Evolutionary conservation across 768 basidiomycete genomes (phyloP).

Genomic region (Pilatotrama ljubarskyi): DNA sequence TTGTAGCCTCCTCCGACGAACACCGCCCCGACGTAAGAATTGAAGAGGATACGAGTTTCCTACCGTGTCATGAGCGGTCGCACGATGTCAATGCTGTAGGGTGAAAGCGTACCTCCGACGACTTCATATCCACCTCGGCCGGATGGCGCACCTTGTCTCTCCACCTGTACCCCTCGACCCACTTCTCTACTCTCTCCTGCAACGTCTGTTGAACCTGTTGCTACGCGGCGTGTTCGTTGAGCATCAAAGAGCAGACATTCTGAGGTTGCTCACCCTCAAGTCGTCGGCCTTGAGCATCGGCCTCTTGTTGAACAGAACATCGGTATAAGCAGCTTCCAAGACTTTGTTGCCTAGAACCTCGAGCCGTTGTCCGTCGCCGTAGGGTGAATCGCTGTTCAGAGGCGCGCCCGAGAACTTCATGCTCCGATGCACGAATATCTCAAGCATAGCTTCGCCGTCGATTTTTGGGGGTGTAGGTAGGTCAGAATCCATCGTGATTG

Average conservation of each 20-base stretch:
- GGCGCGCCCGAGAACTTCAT: slow-evolving; percentile 41
- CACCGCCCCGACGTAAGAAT: slow-evolving; percentile 67
- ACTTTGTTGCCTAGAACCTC: slow-evolving; percentile 55
- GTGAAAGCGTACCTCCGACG: slow-evolving; percentile 35
- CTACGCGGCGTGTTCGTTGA: slow-evolving; percentile 18
- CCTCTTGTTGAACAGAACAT: slow-evolving; percentile 43
- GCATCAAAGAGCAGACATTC: neutral
- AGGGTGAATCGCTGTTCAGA: slow-evolving; percentile 36
- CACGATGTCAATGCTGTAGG: slow-evolving; percentile 30
- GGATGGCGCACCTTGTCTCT: slow-evolving; percentile 53
- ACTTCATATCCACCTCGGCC: slow-evolving; percentile 40
- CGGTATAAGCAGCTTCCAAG: slow-evolving; percentile 53
- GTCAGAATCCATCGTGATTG: slow-evolving; percentile 29
- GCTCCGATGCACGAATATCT: slow-evolving; percentile 71
- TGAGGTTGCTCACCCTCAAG: slow-evolving; percentile 38
- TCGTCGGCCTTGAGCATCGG: slow-evolving; percentile 44
- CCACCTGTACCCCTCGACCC: slow-evolving; percentile 54
- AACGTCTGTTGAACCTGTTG: slow-evolving; percentile 34
- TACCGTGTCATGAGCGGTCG: slow-evolving; percentile 29
- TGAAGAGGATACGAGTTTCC: slow-evolving; percentile 58
- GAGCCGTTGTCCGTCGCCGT: slow-evolving; percentile 62
- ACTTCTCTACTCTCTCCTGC: slow-evolving; percentile 44
- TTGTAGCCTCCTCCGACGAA: slow-evolving; percentile 55
- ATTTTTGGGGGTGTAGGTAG: slow-evolving; percentile 51
- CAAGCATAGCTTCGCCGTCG: slow-evolving; percentile 55